Percentiles rank a stretch among this genome's conserved stretches.
These are phyloP conservation scores for Ramaria rubella DNA, from an alignment of 768 basidiomycete species.

Conservation along the genomic window DNA sequence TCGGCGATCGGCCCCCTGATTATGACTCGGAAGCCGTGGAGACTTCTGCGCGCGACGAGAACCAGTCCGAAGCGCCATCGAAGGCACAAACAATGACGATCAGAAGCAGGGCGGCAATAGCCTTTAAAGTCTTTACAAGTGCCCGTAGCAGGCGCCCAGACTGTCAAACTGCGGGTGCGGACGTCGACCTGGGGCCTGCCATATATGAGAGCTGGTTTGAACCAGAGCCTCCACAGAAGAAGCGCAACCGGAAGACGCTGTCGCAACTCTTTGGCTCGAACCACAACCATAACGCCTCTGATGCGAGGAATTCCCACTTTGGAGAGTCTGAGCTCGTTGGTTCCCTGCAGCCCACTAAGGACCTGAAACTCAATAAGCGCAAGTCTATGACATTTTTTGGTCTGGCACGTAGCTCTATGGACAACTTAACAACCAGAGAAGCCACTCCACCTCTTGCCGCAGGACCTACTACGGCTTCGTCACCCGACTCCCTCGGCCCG, in stretches of 20 bases:
- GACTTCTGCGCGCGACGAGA: neutral
- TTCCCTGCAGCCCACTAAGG: neutral
- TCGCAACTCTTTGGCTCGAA: neutral
- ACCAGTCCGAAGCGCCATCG: neutral
- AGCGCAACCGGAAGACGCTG: neutral
- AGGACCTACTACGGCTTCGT: neutral
- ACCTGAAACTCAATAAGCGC: neutral
- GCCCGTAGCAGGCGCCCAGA: neutral
- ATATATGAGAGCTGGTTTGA: neutral
- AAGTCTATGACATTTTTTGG: neutral
- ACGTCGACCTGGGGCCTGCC: neutral
- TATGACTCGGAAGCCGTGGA: neutral
- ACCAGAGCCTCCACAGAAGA: neutral
- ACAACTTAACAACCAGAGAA: neutral
- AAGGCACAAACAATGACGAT: neutral
- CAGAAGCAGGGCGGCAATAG: neutral
- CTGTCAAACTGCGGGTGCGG: neutral
- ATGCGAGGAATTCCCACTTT: no score
- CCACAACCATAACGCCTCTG: no score
- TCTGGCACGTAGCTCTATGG: neutral
- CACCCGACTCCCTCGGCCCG: neutral
- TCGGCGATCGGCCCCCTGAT: constrained; percentile 1
- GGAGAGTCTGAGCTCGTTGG: no score
- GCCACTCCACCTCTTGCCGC: neutral
- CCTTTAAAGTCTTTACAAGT: neutral